Conservation (phyloP, 2,329 filamentous ascomycete genomes). For the Pseudocercospora eumusae region DNA sequence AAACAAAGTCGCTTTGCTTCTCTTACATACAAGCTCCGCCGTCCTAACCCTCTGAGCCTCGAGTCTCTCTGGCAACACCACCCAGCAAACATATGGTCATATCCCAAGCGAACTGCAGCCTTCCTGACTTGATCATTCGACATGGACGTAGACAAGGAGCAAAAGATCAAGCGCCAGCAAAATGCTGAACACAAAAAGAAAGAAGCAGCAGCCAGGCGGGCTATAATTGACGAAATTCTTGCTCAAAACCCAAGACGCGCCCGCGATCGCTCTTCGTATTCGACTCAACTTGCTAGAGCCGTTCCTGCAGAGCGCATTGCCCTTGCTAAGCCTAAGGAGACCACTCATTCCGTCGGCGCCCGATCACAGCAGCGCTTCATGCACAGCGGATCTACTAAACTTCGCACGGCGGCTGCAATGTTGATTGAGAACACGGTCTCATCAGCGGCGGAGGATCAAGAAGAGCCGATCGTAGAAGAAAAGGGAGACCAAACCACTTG, state of each 20-base stretch:
- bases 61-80: neutral
- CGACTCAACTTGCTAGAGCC: neutral
- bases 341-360: neutral
- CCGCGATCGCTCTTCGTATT: neutral
- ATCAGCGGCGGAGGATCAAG: neutral
- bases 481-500: neutral
- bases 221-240: neutral
- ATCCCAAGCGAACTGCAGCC: neutral
- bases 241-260: neutral
- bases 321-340: neutral
- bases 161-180: neutral
- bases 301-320: neutral
- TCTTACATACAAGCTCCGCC: neutral
- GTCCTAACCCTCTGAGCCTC: neutral
- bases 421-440: neutral
- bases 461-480: neutral
- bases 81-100: neutral
- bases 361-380: neutral
- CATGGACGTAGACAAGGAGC: neutral
- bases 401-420: neutral
- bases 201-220: neutral
- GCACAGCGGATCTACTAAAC: neutral
- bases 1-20: neutral
- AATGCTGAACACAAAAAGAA: neutral
- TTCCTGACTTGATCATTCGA: neutral